Percentiles rank a stretch among this genome's conserved stretches.
These are phyloP conservation scores for Echinochloa phyllopogon DNA, from an alignment of 176 grass and related monocot species.

Conservation along the genomic window DNA sequence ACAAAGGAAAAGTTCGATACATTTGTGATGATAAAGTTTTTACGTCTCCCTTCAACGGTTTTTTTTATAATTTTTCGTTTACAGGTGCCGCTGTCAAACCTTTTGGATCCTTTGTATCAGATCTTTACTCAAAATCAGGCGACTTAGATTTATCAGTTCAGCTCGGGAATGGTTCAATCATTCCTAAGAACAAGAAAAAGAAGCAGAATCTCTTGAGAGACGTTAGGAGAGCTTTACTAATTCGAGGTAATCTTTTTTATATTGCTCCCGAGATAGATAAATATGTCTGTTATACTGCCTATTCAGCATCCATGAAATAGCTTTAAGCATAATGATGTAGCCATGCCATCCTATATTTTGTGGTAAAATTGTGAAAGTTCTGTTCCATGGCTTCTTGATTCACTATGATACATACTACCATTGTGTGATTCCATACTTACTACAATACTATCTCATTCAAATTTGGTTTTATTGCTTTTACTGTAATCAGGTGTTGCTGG, in stretches of 20 bases:
- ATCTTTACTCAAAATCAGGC: conserved; percentile 90
- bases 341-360: background rate
- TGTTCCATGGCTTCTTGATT: conserved; percentile 30
- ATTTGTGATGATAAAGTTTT: conserved; percentile 6
- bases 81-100: conserved; percentile 70
- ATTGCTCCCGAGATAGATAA: conserved; percentile 7
- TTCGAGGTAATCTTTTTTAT: conserved; percentile 52
- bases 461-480: conserved; percentile 38
- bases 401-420: background rate
- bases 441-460: conserved; percentile 15
- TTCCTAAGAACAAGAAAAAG: conserved; percentile 42
- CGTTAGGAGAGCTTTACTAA: conserved; percentile 62
- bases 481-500: conserved; percentile 62
- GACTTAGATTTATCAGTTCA: conserved; percentile 93
- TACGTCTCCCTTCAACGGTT: conserved; percentile 25
- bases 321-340: conserved; percentile 30
- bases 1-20: background rate
- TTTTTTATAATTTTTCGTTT: conserved; percentile 41
- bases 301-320: conserved; percentile 24
- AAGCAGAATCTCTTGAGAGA: conserved; percentile 67
- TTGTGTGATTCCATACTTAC: background rate
- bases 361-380: background rate
- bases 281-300: background rate
- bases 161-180: conserved; percentile 25
- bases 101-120: conserved; percentile 95